Evolutionary conservation across 2,329 filamentous ascomycete genomes (phyloP).

Genomic region (Aureobasidium sp.): DNA sequence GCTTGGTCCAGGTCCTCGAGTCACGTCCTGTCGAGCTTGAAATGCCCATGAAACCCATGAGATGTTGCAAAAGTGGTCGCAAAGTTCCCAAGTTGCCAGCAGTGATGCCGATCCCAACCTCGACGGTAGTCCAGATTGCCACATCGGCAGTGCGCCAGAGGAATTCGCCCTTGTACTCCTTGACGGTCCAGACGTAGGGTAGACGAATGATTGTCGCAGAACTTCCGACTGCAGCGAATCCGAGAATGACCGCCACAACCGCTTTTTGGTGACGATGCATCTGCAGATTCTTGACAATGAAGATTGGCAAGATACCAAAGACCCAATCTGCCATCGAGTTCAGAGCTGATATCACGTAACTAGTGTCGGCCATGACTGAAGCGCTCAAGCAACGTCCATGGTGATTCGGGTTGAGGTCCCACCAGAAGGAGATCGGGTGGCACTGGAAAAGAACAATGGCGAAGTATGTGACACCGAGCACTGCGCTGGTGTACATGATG

Average conservation of each 20-base stretch:
- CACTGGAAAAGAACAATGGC: slow-evolving; percentile 47
- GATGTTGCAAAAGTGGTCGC: slow-evolving; percentile 35
- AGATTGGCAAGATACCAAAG: slow-evolving; percentile 29
- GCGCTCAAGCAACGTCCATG: slow-evolving; percentile 30
- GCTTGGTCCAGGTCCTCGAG: background rate
- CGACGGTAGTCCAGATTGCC: slow-evolving; percentile 27
- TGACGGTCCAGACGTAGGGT: slow-evolving; percentile 32
- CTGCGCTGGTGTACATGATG: slow-evolving; percentile 36
- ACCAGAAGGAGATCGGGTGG: slow-evolving; percentile 44
- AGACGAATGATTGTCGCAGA: slow-evolving; percentile 41
- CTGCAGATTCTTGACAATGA: slow-evolving; percentile 29
- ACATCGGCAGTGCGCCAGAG: slow-evolving; percentile 36
- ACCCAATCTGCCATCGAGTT: slow-evolving; percentile 30
- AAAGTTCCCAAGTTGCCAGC: slow-evolving; percentile 43
- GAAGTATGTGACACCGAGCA: slow-evolving; percentile 41
- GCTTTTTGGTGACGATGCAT: slow-evolving; percentile 27
- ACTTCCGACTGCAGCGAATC: slow-evolving; percentile 38
- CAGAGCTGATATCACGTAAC: slow-evolving; percentile 18
- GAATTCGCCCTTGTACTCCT: slow-evolving; percentile 33
- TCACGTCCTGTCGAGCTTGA: background rate
- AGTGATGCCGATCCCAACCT: slow-evolving; percentile 26
- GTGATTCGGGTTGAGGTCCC: slow-evolving; percentile 33
- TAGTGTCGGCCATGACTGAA: slow-evolving; percentile 6
- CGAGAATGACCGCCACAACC: slow-evolving; percentile 27
- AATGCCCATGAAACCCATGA: slow-evolving; percentile 2